Conservation (phyloP, 2,329 filamentous ascomycete species). For the Apiospora malaysiana region DNA sequence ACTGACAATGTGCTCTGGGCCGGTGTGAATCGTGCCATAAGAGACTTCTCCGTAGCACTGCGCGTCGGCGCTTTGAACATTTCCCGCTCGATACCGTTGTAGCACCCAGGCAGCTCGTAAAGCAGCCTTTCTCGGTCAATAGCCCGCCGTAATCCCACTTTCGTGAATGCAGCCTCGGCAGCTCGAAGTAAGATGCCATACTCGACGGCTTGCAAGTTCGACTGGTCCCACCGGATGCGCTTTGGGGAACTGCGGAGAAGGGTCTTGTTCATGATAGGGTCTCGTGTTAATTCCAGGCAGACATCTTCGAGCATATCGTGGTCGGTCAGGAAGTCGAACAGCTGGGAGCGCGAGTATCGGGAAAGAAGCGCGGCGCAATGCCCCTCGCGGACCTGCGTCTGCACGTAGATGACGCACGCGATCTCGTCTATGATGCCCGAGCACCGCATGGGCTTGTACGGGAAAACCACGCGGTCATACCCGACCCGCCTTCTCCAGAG, state of each 20-base stretch:
- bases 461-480: conserved; percentile 47
- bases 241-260: background rate
- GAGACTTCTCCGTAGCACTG: background rate
- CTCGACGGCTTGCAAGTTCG: background rate
- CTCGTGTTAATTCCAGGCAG: background rate
- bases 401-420: background rate
- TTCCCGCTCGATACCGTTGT: background rate
- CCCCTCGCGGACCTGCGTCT: background rate
- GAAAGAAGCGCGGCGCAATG: background rate
- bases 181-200: background rate
- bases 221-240: background rate
- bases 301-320: conserved; percentile 19
- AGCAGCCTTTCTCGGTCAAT: conserved; percentile 20
- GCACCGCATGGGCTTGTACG: conserved; percentile 21
- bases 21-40: background rate
- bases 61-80: background rate
- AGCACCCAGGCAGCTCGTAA: conserved; percentile 10
- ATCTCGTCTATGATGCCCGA: conserved; percentile 8
- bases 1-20: background rate
- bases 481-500: conserved; percentile 54
- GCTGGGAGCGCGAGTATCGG: background rate
- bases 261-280: background rate
- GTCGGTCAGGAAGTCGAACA: background rate
- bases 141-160: conserved; percentile 1
- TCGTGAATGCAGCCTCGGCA: background rate